phyloP scores from a whole-genome alignment of 768 basidiomycete genomes.

The Trametopsis cervina region DNA sequence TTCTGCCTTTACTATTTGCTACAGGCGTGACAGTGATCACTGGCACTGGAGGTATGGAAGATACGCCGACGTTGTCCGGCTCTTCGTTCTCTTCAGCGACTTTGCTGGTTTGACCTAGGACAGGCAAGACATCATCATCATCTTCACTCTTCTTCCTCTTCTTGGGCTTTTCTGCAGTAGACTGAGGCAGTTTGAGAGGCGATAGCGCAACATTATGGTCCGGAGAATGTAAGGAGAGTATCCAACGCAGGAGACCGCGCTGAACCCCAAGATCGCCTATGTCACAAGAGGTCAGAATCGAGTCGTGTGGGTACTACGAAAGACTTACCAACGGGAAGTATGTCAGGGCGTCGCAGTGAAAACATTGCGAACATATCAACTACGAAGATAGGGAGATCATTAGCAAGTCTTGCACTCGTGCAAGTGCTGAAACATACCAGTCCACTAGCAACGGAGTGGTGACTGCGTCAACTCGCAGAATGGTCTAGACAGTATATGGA shows the following conservation, averaged over 20 bases:
- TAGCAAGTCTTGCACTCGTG: too few relatives aligned
- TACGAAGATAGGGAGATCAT: constrained; percentile 17
- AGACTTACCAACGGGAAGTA: constrained; percentile 52
- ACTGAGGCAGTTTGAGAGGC: constrained; percentile 38
- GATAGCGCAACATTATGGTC: constrained; percentile 41
- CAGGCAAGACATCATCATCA: constrained; percentile 5
- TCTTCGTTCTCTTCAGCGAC: neutral
- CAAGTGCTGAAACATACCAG: constrained; percentile 49
- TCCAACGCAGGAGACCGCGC: constrained; percentile 63
- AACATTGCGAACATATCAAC: constrained; percentile 96
- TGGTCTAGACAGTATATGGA: neutral
- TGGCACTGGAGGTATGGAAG: constrained; percentile 18
- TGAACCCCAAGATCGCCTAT: constrained; percentile 83
- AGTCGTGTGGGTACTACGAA: constrained; percentile 18
- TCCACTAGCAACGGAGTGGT: constrained; percentile 40
- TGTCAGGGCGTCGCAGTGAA: constrained; percentile 75
- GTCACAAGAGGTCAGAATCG: neutral
- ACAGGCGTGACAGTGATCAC: constrained; percentile 9
- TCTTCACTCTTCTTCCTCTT: constrained; percentile 1
- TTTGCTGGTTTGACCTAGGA: neutral
- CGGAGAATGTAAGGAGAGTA: constrained; percentile 54
- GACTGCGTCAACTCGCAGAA: neutral
- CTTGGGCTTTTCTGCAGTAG: constrained; percentile 8
- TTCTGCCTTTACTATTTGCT: constrained; percentile 17
- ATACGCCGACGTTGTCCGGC: constrained; percentile 12